Percentiles rank a stretch among this genome's conserved stretches.
These are phyloP conservation scores for Sedum album DNA, from an alignment of 164 flowering plant species.

Conservation along the genomic window DNA sequence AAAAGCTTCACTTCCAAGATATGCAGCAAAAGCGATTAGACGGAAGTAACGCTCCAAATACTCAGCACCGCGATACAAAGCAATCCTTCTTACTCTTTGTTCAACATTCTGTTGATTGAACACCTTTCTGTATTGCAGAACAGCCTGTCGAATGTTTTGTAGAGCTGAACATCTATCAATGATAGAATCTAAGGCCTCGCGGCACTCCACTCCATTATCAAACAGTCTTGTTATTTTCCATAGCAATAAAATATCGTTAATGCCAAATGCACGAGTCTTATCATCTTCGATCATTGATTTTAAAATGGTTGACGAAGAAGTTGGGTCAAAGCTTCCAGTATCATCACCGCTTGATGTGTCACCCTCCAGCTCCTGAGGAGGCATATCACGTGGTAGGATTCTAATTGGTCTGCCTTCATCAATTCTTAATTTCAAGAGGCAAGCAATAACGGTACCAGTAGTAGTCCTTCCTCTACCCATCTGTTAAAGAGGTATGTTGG, in stretches of 20 bases:
- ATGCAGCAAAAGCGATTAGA: constrained; percentile 90
- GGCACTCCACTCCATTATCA: constrained; percentile 83
- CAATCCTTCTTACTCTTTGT: constrained; percentile 81
- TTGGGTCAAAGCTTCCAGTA: constrained; percentile 27
- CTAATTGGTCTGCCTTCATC: constrained; percentile 74
- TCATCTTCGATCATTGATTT: constrained; percentile 27
- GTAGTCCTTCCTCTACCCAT: constrained; percentile 98
- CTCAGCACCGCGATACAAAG: constrained; percentile 93
- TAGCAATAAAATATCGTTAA: constrained; percentile 70
- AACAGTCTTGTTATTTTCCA: constrained; percentile 83
- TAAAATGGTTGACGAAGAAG: constrained; percentile 15
- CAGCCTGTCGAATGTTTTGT: constrained; percentile 92
- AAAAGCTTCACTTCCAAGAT: constrained; percentile 91
- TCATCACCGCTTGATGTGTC: constrained; percentile 71
- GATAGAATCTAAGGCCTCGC: constrained; percentile 81
- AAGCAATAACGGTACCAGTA: constrained; percentile 93
- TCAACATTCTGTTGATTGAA: constrained; percentile 90
- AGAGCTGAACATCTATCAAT: constrained; percentile 94
- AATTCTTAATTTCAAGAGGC: constrained; percentile 79
- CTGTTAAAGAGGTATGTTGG: constrained; percentile 24
- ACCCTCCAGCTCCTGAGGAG: constrained; percentile 39
- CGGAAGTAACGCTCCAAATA: constrained; percentile 92
- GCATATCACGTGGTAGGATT: constrained; percentile 29
- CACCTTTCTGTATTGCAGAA: constrained; percentile 70
- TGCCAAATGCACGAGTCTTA: constrained; percentile 61